phyloP scores from a whole-genome alignment of 2,329 filamentous ascomycete species.

The Colletotrichum echinochloae region DNA sequence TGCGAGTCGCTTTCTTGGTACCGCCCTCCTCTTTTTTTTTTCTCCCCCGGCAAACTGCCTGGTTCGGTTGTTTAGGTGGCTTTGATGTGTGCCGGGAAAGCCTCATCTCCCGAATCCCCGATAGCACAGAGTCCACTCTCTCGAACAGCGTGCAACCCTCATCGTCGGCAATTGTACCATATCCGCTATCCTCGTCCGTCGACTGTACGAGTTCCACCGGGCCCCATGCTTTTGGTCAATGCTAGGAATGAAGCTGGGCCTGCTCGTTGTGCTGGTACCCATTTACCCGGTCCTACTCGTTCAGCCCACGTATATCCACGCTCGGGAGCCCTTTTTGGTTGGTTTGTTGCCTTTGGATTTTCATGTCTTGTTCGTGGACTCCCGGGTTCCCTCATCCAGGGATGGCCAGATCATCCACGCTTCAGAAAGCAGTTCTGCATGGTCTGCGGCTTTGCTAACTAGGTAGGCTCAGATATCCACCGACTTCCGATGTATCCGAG shows the following conservation, averaged over 20 bases:
- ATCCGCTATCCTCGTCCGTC: neutral
- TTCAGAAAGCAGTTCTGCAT: neutral
- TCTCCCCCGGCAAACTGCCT: slow-evolving; percentile 10
- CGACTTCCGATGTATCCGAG: neutral
- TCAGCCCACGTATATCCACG: neutral
- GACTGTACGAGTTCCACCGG: neutral
- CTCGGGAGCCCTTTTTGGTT: neutral
- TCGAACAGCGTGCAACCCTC: neutral
- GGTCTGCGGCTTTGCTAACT: neutral
- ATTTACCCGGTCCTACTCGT: neutral
- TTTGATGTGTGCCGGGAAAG: neutral
- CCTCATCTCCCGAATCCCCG: neutral
- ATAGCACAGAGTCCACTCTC: neutral
- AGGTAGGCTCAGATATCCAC: neutral
- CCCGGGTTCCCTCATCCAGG: neutral
- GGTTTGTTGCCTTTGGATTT: neutral
- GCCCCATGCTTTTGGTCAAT: neutral
- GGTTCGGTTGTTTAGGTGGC: neutral
- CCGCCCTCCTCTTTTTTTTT: neutral
- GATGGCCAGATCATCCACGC: neutral
- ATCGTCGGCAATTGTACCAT: neutral
- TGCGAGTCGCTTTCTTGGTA: neutral
- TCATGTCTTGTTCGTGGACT: neutral
- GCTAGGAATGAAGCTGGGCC: neutral
- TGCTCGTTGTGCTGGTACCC: neutral